phyloP scores from a whole-genome alignment of 768 basidiomycete genomes.

The Podaxis sp. region DNA sequence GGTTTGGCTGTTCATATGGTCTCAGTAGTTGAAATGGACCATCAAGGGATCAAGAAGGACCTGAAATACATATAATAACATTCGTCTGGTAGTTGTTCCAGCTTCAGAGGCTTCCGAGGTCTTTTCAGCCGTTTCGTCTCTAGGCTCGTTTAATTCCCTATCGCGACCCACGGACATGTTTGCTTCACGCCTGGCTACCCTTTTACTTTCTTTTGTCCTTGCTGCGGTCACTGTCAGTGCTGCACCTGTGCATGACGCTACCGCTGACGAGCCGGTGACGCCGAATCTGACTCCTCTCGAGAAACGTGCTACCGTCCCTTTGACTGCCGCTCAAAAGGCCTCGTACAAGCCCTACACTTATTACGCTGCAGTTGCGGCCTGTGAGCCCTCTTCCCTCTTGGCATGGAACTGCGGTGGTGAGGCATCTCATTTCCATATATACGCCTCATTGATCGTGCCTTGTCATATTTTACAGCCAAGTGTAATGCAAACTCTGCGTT shows the following conservation, averaged over 20 bases:
- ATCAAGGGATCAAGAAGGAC: background rate
- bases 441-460: background rate
- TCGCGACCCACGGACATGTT: background rate
- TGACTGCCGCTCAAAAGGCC: constrained; percentile 36
- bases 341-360: constrained; percentile 47
- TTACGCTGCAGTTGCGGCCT: constrained; percentile 54
- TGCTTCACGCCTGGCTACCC: background rate
- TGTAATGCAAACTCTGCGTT: constrained; percentile 49
- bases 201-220: background rate
- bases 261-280: background rate
- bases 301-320: background rate
- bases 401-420: constrained; percentile 54
- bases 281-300: background rate
- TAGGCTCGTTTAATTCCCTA: background rate
- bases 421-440: constrained; percentile 8
- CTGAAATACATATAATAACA: background rate
- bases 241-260: background rate
- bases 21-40: background rate
- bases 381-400: constrained; percentile 38
- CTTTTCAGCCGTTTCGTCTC: background rate
- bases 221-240: background rate
- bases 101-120: background rate
- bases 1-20: background rate
- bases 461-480: constrained; percentile 19
- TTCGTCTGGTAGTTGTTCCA: background rate